Evolutionary conservation across 495 filamentous ascomycete genomes (phyloP), one percentile per base, ranked within the genome.

Genomic region (Aspergillus bertholletiae): DNA sequence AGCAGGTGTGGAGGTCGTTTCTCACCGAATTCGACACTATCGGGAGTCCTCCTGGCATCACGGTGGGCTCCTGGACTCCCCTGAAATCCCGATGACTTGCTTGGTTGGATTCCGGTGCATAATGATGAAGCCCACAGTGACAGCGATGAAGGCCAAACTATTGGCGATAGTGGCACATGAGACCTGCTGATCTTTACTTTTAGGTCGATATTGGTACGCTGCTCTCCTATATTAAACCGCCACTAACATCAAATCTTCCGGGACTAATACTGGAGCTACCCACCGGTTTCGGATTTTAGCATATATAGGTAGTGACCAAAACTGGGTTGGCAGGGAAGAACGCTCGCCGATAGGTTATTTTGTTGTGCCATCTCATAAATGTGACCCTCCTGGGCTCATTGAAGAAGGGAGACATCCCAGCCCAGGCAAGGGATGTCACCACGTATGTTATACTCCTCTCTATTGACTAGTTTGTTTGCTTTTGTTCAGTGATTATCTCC

Each of bases 91-190:
- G 9, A 43, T 43, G 5, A 22, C 22, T 43, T 43, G 46, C 12
- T 48, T 49, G 18, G 27, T 34, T 35, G 0, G 27, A 48, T 48
- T n/a, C 30, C 15, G 1, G 17, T 4, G 17, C 28, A n/a, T 49
- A 21, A 37, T 43, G 39, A 22, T 8, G 18, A 21, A 43, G 20
- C 20, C 39, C 39, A 12, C 18, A 23, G n/a, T 35, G 28, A 22
- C 18, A 34, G 46, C 46, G 37, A 35, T 43, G 17, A 43, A 11
- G 39, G 7, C 39, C 46, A 49, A 37, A 51, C 60, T 62, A 62
- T 58, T 59, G 59, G 20, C 24, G 49, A 54, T 57, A 61, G 55
- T 37, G 59, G 55, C 46, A 28, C 30, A 59, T 40, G 40, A 50
- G n/a, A 40, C 24, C 24, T 53, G 56, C 50, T 58, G 60, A 56